Evolutionary conservation across 192 early-diverging fungal genomes (phyloP), one percentile per base, ranked within the genome.

Genomic region (Chytriomyces sp.): DNA sequence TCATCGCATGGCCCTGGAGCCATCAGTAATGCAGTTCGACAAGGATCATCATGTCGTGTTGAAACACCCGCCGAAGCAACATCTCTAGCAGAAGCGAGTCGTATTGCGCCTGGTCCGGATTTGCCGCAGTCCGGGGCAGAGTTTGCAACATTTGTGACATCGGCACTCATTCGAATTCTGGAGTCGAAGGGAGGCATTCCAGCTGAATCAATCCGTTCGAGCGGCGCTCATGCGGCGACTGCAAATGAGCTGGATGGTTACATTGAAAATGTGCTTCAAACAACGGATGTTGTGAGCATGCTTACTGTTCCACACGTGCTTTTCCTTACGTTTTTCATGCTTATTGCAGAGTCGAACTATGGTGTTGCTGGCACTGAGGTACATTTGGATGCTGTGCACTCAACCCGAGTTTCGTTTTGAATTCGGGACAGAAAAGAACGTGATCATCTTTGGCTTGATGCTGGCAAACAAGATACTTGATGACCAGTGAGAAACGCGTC

Each of bases 401-500:
- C 20, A 50, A 5, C 64, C 73, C 8, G n/a, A 18, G n/a, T 75
- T 62, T 53, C 45, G 63, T 0, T 64, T 66, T 75, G 61, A 64
- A 48, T 7, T 20, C 6, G 73, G 73, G 35, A 65, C 61, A 2
- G 73, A 75, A 75, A 75, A 75, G 45, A 75, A 75, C 60, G n/a
- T 75, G 8, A 50, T 75, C 7, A 75, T 66, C 5, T 75, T 75
- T 65, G 73, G 73, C 18, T 50, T 75, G 45, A 75, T 75, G 73
- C 48, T 75, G n/a, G 61, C 73, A 65, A 75, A 75, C 64, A 75
- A 75, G 49, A 75, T 75, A 18, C 35, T 75, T 61, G 73, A 75
- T 43, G 73, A 75, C 66, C 73, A 75, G 73, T 75, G 64, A 28
- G 35, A 64, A 28, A 20, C 26, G 18, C 16, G 11, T 49, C 7